Evolutionary conservation across 1,284 basidiomycete genomes (phyloP), one percentile per base, ranked within the genome.

Genomic region (Vanrija pseudolonga): DNA sequence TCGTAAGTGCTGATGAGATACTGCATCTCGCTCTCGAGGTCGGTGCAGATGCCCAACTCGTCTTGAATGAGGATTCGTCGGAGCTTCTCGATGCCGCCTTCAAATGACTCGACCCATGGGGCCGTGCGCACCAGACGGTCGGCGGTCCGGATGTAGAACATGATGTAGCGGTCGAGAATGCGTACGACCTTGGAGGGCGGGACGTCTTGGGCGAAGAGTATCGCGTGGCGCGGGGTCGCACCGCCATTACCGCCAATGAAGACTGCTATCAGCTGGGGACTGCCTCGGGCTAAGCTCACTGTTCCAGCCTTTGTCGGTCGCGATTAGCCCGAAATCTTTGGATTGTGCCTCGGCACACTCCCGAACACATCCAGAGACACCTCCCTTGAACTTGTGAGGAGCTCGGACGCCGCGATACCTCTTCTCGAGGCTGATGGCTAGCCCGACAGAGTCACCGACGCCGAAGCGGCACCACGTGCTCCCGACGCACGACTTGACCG

Each of bases 241-340:
- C 87, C 87, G 9, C 86, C 87, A 64, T 89, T 89, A 5, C 87
- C 87, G 45, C 84, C 85, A 8, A 89, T 76, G 64, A 83, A 88
- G 49, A 89, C 84, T 83, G 65, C 52, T 53, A 60, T 65, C 47
- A 57, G 55, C 52, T 19, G n/a, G 3, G 22, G 20, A 26, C 12
- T 6, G 19, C 17, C 24, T n/a, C n/a, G n/a, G n/a, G n/a, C 12
- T 18, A 2, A 19, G 70, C 78, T 61, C 61, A 82, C 80, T 72
- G 61, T 87, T 87, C 85, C 85, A 87, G 18, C 86, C 86, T 71
- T 89, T 88, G 71, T 84, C 84, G 0, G 85, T 88, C 1, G 87
- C 87, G 56, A 88, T 89, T 37, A 89, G 73, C 22, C 87, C 87
- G 66, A 89, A 89, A 72, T 89, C 87, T 63, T 85, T 87, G 32